These are phyloP conservation scores for Apiotrichum gracile DNA, from an alignment of 1,284 basidiomycete species.

Conservation along the genomic window DNA sequence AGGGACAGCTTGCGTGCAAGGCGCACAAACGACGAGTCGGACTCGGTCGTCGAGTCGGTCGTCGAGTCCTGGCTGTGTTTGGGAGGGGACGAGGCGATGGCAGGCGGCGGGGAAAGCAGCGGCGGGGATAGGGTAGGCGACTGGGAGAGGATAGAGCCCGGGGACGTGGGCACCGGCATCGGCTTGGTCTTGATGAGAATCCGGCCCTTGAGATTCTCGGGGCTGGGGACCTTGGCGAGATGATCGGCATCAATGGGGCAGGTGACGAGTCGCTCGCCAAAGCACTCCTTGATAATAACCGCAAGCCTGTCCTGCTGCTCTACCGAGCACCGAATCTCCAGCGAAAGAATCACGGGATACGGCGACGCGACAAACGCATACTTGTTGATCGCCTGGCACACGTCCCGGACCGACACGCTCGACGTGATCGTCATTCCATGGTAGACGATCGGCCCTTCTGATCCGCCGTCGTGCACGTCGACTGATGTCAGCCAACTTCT, in stretches of 20 bases:
- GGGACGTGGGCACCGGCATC: background rate
- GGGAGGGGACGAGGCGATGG: slow-evolving; percentile 1
- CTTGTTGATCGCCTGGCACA: slow-evolving; percentile 79
- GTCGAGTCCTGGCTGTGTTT: slow-evolving; percentile 1
- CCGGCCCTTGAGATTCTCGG: slow-evolving; percentile 72
- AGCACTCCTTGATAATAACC: slow-evolving; percentile 66
- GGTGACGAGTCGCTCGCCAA: slow-evolving; percentile 69
- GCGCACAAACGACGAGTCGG: slow-evolving; percentile 36
- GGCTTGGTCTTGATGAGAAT: slow-evolving; percentile 72
- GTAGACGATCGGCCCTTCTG: slow-evolving; percentile 72
- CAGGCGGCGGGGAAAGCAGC: background rate
- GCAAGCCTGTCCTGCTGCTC: slow-evolving; percentile 79
- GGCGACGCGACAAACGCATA: slow-evolving; percentile 92
- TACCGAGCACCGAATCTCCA: slow-evolving; percentile 83
- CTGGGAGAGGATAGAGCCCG: background rate
- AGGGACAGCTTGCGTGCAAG: slow-evolving; percentile 32
- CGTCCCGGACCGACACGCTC: slow-evolving; percentile 74
- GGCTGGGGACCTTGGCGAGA: slow-evolving; percentile 58
- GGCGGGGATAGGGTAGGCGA: slow-evolving; percentile 6
- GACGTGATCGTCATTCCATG: slow-evolving; percentile 91
- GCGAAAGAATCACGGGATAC: slow-evolving; percentile 90
- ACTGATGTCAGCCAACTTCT: slow-evolving; percentile 53
- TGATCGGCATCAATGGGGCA: slow-evolving; percentile 53
- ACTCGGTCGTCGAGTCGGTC: slow-evolving; percentile 41
- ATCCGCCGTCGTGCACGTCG: slow-evolving; percentile 82